phyloP scores from a whole-genome alignment of 495 filamentous ascomycete species.

The Echria macrotheca region DNA sequence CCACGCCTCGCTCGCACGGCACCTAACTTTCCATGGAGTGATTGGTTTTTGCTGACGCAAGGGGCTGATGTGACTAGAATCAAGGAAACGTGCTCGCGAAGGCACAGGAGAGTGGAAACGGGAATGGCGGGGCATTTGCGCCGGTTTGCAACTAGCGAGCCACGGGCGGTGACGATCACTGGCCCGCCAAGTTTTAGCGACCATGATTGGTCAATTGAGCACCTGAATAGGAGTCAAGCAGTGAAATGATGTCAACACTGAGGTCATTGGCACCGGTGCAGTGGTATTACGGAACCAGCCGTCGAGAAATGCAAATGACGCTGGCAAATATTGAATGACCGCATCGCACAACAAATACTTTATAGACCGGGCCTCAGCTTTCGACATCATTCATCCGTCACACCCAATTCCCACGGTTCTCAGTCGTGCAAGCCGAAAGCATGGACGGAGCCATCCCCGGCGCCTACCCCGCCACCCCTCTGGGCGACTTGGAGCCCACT shows the following conservation, averaged over 20 bases:
- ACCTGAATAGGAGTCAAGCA: background rate
- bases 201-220: constrained; percentile 1
- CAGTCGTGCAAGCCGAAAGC: no score
- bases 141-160: no score
- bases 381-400: background rate
- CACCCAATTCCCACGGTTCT: background rate
- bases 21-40: no score
- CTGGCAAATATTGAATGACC: background rate
- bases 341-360: background rate
- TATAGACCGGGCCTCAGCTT: background rate
- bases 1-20: no score
- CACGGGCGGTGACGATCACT: no score
- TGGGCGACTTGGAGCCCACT: background rate
- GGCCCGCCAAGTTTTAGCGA: background rate
- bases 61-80: no score
- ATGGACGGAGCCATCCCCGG: no score
- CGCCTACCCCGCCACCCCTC: background rate
- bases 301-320: background rate
- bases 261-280: background rate
- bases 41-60: no score
- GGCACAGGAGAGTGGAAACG: no score
- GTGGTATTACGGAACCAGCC: background rate
- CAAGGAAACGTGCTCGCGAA: no score
- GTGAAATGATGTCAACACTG: constrained; percentile 1
- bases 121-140: no score